phyloP scores from a whole-genome alignment of 306 rosid species.

The Dryas drummondii region DNA sequence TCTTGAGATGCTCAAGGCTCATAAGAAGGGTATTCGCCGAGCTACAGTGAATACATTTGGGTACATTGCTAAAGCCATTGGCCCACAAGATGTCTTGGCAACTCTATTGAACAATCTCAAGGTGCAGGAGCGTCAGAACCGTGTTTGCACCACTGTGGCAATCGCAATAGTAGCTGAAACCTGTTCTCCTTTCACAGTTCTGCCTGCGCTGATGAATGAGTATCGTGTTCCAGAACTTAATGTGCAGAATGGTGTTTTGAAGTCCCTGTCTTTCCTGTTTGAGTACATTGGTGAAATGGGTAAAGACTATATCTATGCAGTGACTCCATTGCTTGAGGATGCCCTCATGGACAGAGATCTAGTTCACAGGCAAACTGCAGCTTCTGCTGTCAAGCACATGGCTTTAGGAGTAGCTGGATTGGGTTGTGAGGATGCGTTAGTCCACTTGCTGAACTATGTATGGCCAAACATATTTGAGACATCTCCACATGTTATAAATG shows the following conservation, averaged over 20 bases:
- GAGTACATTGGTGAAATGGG: slow-evolving; percentile 99
- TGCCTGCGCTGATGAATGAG: slow-evolving; percentile 96
- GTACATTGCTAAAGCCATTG: slow-evolving; percentile 90
- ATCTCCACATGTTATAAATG: slow-evolving; percentile 91
- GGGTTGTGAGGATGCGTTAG: slow-evolving; percentile 90
- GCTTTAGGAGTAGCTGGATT: slow-evolving; percentile 97
- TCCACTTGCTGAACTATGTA: slow-evolving; percentile 84
- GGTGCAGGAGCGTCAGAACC: slow-evolving; percentile 96
- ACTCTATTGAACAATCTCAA: slow-evolving; percentile 79
- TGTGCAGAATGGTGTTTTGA: slow-evolving; percentile 91
- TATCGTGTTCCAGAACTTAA: slow-evolving; percentile 95
- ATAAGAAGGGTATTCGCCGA: slow-evolving; percentile 91
- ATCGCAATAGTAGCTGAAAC: slow-evolving; percentile 96
- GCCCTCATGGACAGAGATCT: slow-evolving; percentile 95
- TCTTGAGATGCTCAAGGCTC: slow-evolving; percentile 99
- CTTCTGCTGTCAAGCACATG: slow-evolving; percentile 98
- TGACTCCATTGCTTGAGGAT: slow-evolving; percentile 93
- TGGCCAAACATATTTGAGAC: slow-evolving; percentile 98
- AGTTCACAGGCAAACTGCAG: slow-evolving; percentile 97
- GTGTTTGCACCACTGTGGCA: slow-evolving; percentile 95
- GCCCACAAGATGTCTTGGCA: slow-evolving; percentile 91
- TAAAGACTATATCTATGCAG: slow-evolving; percentile 92
- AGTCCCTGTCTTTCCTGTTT: slow-evolving; percentile 87
- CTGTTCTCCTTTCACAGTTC: slow-evolving; percentile 88
- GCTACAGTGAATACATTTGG: slow-evolving; percentile 92